Percentiles rank a stretch among this genome's conserved stretches.
phyloP scores from a whole-genome alignment of 352 stramenopile species.

The Globisporangium abappressorium region DNA sequence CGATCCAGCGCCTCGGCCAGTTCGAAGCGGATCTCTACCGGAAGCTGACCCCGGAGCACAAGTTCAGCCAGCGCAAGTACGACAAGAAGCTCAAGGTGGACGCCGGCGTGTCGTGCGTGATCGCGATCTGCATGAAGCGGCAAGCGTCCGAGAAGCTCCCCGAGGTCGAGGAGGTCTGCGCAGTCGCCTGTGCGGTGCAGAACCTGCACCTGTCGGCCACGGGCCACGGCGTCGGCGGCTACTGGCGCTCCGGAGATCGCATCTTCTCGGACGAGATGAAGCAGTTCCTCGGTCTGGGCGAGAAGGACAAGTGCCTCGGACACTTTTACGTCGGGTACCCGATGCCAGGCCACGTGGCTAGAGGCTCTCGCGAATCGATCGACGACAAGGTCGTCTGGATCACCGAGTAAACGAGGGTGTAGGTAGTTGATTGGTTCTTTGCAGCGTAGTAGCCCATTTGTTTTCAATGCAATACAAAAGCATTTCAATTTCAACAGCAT shows the following conservation, averaged over 20 bases:
- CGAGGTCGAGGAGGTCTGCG: constrained; percentile 77
- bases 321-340: constrained; percentile 80
- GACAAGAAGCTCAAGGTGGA: constrained; percentile 74
- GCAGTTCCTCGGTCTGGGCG: constrained; percentile 55
- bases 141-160: constrained; percentile 79
- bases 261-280: constrained; percentile 81
- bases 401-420: constrained; percentile 14
- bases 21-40: constrained; percentile 73
- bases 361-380: constrained; percentile 54
- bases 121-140: constrained; percentile 86
- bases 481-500: not conserved
- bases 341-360: constrained; percentile 45
- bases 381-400: constrained; percentile 72
- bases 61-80: constrained; percentile 79
- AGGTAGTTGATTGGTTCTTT: not conserved
- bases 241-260: constrained; percentile 75
- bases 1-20: constrained; percentile 53
- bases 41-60: constrained; percentile 50
- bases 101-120: constrained; percentile 62
- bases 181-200: constrained; percentile 77
- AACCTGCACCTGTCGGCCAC: constrained; percentile 81
- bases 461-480: not conserved
- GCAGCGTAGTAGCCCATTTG: not conserved
- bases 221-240: constrained; percentile 60
- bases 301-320: constrained; percentile 76